phyloP scores from a whole-genome alignment of 1,284 basidiomycete genomes.

The Ceratobasidium sp. region DNA sequence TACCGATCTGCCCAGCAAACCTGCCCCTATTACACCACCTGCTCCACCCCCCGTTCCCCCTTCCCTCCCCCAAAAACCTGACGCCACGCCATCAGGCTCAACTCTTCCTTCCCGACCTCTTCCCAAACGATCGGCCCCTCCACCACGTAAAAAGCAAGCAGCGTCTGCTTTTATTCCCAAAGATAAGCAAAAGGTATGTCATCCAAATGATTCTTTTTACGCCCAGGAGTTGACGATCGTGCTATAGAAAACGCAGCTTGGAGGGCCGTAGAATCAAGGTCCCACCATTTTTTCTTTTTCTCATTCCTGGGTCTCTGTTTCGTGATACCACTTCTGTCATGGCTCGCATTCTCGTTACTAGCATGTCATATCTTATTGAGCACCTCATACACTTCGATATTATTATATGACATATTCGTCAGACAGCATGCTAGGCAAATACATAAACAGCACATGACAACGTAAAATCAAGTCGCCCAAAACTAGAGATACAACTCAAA shows the following conservation, averaged over 20 bases:
- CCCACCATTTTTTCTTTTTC: background rate
- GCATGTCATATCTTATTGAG: no score
- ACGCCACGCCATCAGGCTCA: background rate
- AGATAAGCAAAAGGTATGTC: slow-evolving; percentile 21
- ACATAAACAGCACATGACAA: background rate
- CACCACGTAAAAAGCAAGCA: slow-evolving; percentile 18
- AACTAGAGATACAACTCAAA: background rate
- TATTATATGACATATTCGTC: background rate
- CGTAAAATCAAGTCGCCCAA: background rate
- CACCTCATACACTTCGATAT: no score
- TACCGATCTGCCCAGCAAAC: background rate
- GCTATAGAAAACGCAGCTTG: slow-evolving; percentile 23
- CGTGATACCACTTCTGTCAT: no score
- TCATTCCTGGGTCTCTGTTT: background rate
- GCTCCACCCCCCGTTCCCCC: background rate
- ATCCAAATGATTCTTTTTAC: background rate
- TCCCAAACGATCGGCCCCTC: background rate
- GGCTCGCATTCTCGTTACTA: no score
- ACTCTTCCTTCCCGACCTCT: background rate
- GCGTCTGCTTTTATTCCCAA: slow-evolving; percentile 31
- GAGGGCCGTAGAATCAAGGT: background rate
- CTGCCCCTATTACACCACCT: background rate
- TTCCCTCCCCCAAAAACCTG: background rate
- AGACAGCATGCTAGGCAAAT: background rate
- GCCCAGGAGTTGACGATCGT: background rate